These are phyloP conservation scores for Rhizopus delemar DNA, from an alignment of 371 early-diverging fungal species.

Conservation along the genomic window DNA sequence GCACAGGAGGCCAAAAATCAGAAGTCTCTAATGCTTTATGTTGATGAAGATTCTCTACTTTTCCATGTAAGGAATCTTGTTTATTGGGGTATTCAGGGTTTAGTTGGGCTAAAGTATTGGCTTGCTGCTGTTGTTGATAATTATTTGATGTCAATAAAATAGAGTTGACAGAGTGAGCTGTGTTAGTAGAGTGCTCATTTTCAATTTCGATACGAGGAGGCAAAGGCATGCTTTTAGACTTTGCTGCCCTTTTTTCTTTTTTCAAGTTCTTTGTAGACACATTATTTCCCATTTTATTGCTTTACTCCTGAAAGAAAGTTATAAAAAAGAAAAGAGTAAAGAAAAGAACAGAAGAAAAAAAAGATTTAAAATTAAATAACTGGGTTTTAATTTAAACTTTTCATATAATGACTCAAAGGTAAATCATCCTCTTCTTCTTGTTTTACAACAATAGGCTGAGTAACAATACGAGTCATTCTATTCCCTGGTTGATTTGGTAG, in stretches of 20 bases:
- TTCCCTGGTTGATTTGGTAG: constrained; percentile 11
- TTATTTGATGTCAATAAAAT: constrained; percentile 43
- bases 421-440: constrained; percentile 31
- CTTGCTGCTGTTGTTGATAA: constrained; percentile 15
- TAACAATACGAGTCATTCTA: constrained; percentile 18
- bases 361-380: constrained; percentile 21
- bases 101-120: constrained; percentile 35
- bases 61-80: constrained; percentile 30
- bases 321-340: neutral
- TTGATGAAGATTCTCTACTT: constrained; percentile 38
- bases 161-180: constrained; percentile 50
- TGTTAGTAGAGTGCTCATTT: constrained; percentile 49
- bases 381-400: constrained; percentile 34
- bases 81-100: constrained; percentile 48
- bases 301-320: neutral
- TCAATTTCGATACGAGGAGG: constrained; percentile 33
- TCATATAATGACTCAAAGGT: constrained; percentile 34
- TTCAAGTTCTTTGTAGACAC: constrained; percentile 16
- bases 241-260: constrained; percentile 19
- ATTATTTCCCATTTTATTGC: constrained; percentile 25
- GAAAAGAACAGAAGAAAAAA: constrained; percentile 3
- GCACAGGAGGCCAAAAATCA: constrained; percentile 41
- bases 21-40: constrained; percentile 39
- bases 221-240: constrained; percentile 22
- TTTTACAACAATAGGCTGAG: constrained; percentile 26